Evolutionary conservation across 768 basidiomycete species (phyloP).

Genomic region (Xerocomus brunneocitrinus): DNA sequence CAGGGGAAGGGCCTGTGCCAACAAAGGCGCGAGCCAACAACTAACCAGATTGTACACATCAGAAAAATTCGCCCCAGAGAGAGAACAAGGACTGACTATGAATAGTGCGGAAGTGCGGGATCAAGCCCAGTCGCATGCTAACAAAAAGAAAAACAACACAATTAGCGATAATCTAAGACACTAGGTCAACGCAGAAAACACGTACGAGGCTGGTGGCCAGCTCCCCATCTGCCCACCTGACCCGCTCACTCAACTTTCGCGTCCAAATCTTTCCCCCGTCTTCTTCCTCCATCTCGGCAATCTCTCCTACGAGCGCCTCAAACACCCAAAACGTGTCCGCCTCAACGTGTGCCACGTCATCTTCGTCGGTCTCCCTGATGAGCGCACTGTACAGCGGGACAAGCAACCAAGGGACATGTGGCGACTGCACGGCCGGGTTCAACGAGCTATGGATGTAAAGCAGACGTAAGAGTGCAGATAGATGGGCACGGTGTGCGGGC

Average conservation of each 20-base stretch:
- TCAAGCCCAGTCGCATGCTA: slow-evolving; percentile 64
- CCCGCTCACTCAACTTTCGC: slow-evolving; percentile 52
- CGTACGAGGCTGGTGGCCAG: slow-evolving; percentile 55
- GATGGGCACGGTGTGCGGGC: slow-evolving; percentile 54
- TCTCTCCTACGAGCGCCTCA: slow-evolving; percentile 67
- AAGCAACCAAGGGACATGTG: slow-evolving; percentile 63
- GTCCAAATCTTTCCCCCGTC: slow-evolving; percentile 61
- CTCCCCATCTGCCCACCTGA: slow-evolving; percentile 62
- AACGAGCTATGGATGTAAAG: slow-evolving; percentile 67
- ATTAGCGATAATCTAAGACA: not conserved
- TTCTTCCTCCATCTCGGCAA: slow-evolving; percentile 69
- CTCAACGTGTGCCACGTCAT: slow-evolving; percentile 63
- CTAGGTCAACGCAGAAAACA: not conserved
- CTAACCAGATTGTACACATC: slow-evolving; percentile 31
- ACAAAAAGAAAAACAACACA: not conserved
- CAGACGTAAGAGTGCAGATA: slow-evolving; percentile 61
- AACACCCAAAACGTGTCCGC: slow-evolving; percentile 84
- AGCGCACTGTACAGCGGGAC: slow-evolving; percentile 65
- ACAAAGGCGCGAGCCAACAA: slow-evolving; percentile 68
- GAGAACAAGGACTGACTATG: slow-evolving; percentile 50
- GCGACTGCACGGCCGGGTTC: slow-evolving; percentile 68
- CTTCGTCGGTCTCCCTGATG: slow-evolving; percentile 54
- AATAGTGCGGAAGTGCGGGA: slow-evolving; percentile 72
- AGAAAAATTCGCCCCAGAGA: not conserved
- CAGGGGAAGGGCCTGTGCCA: slow-evolving; percentile 71